A percentile compares a stretch with the other conserved stretches of the same genome.
Conservation (phyloP, 345 rosid species). For the Heritiera fomes region DNA sequence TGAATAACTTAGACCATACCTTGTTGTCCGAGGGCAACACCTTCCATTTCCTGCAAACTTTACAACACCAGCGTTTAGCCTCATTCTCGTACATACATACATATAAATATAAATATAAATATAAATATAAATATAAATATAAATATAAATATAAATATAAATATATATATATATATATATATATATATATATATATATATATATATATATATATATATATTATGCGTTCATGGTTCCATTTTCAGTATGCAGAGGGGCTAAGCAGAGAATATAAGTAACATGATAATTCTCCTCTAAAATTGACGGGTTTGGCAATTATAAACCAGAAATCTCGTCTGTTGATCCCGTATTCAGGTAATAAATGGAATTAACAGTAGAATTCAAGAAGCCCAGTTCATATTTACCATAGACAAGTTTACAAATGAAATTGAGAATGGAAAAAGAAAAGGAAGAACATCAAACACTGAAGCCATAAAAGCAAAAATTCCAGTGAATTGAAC, state of each 20-base stretch:
- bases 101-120: too few relatives aligned
- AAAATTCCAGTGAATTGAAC: not conserved
- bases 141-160: too few relatives aligned
- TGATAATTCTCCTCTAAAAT: not conserved
- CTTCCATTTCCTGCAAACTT: conserved; percentile 69
- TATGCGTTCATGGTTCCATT: too few relatives aligned
- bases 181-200: too few relatives aligned
- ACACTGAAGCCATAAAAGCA: not conserved
- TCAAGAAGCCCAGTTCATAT: not conserved
- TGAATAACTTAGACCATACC: conserved; percentile 51
- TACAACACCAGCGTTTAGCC: not conserved
- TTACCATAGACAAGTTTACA: not conserved
- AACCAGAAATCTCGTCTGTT: not conserved
- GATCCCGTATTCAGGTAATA: not conserved
- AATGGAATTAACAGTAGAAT: not conserved
- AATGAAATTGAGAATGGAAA: not conserved
- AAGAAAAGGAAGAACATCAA: not conserved
- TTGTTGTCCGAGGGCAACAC: conserved; percentile 41
- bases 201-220: too few relatives aligned
- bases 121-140: too few relatives aligned
- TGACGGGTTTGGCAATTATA: not conserved
- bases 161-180: too few relatives aligned
- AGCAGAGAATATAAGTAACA: not conserved
- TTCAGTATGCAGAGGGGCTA: too few relatives aligned
- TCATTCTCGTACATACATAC: too few relatives aligned